phyloP scores from a whole-genome alignment of 495 filamentous ascomycete species.

The Aspergillus egyptiacus region DNA sequence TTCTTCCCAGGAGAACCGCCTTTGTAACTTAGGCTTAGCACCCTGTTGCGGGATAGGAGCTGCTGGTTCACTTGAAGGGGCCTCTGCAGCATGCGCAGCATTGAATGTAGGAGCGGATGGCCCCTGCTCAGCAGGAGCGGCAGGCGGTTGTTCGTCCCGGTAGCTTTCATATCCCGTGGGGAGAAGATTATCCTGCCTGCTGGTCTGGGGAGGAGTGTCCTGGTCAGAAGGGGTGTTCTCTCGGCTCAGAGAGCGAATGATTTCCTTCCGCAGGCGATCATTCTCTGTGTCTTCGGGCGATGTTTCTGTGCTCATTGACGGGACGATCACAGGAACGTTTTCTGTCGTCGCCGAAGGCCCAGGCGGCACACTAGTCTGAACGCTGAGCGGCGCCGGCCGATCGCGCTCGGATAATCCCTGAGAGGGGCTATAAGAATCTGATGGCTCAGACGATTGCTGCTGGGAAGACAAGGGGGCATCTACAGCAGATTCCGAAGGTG shows the following conservation, averaged over 20 bases:
- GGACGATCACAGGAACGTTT: constrained; percentile 43
- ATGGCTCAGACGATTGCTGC: neutral
- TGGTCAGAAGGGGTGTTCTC: constrained; percentile 33
- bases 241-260: constrained; percentile 68
- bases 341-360: constrained; percentile 8
- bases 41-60: constrained; percentile 13
- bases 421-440: constrained; percentile 12
- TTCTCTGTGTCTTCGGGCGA: constrained; percentile 62
- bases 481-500: constrained; percentile 18
- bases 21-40: constrained; percentile 22
- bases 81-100: constrained; percentile 16
- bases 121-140: constrained; percentile 10
- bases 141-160: constrained; percentile 39
- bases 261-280: constrained; percentile 73
- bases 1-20: constrained; percentile 42
- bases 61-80: constrained; percentile 16
- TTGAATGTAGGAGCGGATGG: constrained; percentile 16
- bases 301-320: constrained; percentile 50
- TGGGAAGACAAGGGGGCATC: constrained; percentile 7
- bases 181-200: constrained; percentile 43
- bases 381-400: constrained; percentile 35
- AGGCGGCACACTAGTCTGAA: constrained; percentile 21
- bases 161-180: constrained; percentile 57
- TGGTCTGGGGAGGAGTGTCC: constrained; percentile 20
- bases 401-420: constrained; percentile 34